Percentiles rank a stretch among this genome's conserved stretches.
phyloP scores from a whole-genome alignment of 148 eudicot species.

The Camellia sinensis region DNA sequence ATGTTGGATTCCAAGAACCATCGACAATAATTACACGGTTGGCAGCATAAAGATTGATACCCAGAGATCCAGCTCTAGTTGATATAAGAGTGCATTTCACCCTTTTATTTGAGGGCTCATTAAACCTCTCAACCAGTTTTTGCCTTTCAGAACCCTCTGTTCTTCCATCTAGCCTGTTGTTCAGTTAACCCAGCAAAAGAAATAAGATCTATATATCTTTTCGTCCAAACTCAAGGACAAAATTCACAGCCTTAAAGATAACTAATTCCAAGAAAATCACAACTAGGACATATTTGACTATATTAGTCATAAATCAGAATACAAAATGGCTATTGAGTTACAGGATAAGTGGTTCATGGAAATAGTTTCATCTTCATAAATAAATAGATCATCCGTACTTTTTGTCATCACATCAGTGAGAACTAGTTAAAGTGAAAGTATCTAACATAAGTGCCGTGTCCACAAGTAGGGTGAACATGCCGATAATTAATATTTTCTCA shows the following conservation, averaged over 20 bases:
- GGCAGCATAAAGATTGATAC: conserved; percentile 94
- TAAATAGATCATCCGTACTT: background rate
- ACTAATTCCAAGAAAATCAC: background rate
- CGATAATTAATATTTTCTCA: no score
- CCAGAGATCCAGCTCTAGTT: conserved; percentile 93
- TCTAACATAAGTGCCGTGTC: no score
- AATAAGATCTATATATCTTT: no score
- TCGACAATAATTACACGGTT: conserved; percentile 94
- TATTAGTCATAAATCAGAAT: conserved; percentile 1
- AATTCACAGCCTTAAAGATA: background rate
- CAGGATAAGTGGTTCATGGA: background rate
- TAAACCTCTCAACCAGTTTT: conserved; percentile 80
- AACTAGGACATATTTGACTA: background rate
- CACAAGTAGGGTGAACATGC: no score
- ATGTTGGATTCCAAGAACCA: conserved; percentile 98
- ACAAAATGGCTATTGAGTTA: background rate
- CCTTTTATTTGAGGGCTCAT: conserved; percentile 69
- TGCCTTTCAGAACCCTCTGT: conserved; percentile 86
- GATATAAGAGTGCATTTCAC: conserved; percentile 93
- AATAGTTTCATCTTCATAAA: background rate
- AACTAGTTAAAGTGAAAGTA: background rate
- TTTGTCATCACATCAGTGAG: background rate
- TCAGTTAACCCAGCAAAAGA: conserved; percentile 21
- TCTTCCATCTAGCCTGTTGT: conserved; percentile 83
- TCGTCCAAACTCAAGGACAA: background rate